phyloP scores from a whole-genome alignment of 2,329 filamentous ascomycete species.

The Whalleya microplaca region DNA sequence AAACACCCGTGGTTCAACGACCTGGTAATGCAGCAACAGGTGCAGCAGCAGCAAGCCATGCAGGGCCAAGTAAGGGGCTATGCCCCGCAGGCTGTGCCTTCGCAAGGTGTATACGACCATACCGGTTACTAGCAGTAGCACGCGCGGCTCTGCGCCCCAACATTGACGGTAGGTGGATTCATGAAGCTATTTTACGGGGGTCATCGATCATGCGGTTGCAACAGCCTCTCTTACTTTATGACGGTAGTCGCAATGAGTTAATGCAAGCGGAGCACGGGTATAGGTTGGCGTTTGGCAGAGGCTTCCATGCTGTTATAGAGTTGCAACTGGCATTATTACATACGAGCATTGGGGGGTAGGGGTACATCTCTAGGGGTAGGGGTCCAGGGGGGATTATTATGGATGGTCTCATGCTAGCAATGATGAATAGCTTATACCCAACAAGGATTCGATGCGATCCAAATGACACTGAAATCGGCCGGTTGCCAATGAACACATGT shows the following conservation, averaged over 20 bases:
- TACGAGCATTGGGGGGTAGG: background rate
- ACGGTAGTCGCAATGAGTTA: background rate
- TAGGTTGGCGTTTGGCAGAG: background rate
- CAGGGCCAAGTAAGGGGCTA: conserved; percentile 46
- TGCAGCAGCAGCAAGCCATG: conserved; percentile 43
- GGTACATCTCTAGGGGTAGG: no score
- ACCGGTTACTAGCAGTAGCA: conserved; percentile 30
- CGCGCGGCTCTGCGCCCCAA: background rate
- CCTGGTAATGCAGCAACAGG: conserved; percentile 61
- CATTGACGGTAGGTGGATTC: background rate
- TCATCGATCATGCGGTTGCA: no score
- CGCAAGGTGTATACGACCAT: conserved; percentile 34
- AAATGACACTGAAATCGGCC: no score
- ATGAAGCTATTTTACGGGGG: no score
- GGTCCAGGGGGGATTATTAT: background rate
- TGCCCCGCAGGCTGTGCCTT: conserved; percentile 33
- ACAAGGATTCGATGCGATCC: background rate
- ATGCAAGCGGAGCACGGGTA: background rate
- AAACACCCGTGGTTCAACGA: conserved; percentile 93
- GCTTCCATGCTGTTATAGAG: background rate
- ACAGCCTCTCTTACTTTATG: no score
- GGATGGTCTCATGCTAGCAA: background rate
- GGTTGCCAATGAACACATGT: no score
- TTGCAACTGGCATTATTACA: background rate
- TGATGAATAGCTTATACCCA: background rate